phyloP scores from a whole-genome alignment of 1,139 yeast genomes.

The Kurtzmaniella quercitrusa region DNA sequence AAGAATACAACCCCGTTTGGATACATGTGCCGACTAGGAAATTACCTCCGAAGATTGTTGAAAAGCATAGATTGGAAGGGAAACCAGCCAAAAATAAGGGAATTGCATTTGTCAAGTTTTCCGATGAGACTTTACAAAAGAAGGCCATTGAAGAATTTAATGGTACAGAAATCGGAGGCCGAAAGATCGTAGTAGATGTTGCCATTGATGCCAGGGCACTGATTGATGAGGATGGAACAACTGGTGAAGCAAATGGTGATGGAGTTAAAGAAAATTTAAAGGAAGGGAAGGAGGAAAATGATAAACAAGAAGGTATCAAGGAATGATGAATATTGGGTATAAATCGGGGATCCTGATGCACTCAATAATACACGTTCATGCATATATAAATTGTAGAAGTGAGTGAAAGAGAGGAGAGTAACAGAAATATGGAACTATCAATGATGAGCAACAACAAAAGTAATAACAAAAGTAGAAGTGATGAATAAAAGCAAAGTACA shows the following conservation, averaged over 20 bases:
- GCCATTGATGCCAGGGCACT: slow-evolving; percentile 49
- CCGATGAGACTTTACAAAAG: slow-evolving; percentile 43
- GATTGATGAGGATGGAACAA: slow-evolving; percentile 11
- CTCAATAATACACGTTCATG: no score
- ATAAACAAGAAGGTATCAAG: neutral
- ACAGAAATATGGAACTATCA: no score
- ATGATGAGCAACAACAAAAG: no score
- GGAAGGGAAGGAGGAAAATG: neutral
- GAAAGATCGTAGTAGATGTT: slow-evolving; percentile 50
- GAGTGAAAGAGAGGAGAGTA: no score
- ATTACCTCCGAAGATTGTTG: slow-evolving; percentile 36
- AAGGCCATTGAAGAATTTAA: slow-evolving; percentile 48
- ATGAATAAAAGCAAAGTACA: no score
- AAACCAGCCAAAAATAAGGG: slow-evolving; percentile 51
- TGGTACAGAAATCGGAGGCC: slow-evolving; percentile 50
- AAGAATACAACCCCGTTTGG: slow-evolving; percentile 49
- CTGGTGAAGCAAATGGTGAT: slow-evolving; percentile 7
- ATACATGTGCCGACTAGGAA: slow-evolving; percentile 53
- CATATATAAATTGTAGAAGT: no score
- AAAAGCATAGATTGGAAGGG: slow-evolving; percentile 34
- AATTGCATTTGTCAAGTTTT: slow-evolving; percentile 57
- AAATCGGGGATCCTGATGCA: no score
- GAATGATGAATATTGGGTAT: no score
- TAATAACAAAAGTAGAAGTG: no score
- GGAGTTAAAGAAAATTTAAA: neutral